These are phyloP conservation scores for Alternaria solani DNA, from an alignment of 2,329 filamentous ascomycete genomes.

Conservation along the genomic window DNA sequence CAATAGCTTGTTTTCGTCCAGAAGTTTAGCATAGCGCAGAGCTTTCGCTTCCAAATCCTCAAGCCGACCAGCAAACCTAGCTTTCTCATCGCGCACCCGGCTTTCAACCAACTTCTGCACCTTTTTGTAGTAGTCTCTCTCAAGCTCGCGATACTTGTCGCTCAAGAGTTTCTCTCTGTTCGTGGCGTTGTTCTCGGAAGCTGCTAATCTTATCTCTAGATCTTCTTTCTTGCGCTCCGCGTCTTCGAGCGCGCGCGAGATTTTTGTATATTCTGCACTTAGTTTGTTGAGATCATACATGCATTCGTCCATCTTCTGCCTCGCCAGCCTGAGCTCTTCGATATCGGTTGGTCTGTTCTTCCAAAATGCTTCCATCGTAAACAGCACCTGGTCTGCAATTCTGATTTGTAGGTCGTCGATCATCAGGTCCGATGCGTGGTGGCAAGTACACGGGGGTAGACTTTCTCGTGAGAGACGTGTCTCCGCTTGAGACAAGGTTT, in stretches of 20 bases:
- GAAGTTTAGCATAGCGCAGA: neutral
- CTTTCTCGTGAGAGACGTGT: neutral
- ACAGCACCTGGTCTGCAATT: neutral
- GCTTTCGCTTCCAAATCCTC: neutral
- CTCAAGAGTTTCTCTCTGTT: neutral
- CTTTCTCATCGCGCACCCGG: slow-evolving; percentile 1
- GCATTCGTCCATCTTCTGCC: no score
- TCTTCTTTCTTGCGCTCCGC: neutral
- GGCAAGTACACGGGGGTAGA: neutral
- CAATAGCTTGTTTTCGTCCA: neutral
- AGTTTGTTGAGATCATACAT: neutral
- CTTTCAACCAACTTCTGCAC: slow-evolving; percentile 3
- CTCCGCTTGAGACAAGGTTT: neutral
- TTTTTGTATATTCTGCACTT: neutral
- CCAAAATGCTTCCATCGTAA: neutral
- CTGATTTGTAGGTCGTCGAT: neutral
- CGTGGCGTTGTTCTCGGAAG: neutral
- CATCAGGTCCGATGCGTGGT: no score
- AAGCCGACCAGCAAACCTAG: slow-evolving; percentile 1
- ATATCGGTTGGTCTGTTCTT: neutral
- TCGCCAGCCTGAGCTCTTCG: neutral
- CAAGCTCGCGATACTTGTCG: neutral
- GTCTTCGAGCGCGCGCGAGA: neutral
- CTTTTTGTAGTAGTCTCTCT: neutral
- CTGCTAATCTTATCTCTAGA: neutral